Evolutionary conservation across 306 rosid genomes (phyloP), one percentile per base, ranked within the genome.

Genomic region (Vigna unguiculata): DNA sequence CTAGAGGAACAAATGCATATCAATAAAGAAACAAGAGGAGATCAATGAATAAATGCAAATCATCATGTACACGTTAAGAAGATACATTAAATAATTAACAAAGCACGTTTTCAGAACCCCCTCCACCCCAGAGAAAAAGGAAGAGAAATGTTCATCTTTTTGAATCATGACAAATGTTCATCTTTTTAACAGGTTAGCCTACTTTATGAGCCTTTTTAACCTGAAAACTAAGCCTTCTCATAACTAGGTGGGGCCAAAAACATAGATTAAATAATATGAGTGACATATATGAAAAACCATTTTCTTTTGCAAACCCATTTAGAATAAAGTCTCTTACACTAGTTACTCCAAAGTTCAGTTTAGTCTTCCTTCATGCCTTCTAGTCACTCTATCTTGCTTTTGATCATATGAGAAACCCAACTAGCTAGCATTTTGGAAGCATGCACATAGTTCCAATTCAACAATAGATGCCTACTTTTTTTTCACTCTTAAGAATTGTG

Each of bases 391-490:
- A 72, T 72, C 7, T 43, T 14, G 40, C 43, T 10, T 58, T 74
- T 59, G 59, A 45, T 46, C 28, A 25, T 43, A 41, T 45, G 7
- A 17, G 58, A 19, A 74, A 24, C 32, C n/a, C n/a, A n/a, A n/a
- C n/a, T n/a, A n/a, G n/a, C n/a, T n/a, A n/a, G n/a, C n/a, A n/a
- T n/a, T n/a, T n/a, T n/a, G n/a, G n/a, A n/a, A n/a, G n/a, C n/a
- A n/a, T n/a, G n/a, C n/a, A n/a, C 13, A 61, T 58, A 59, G 20
- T 74, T 81, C 72, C 48, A 70, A 28, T 62, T 54, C 65, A 83
- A 83, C 34, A 75, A 74, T 13, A 60, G 70, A 47, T 36, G 53
- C 20, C 52, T 24, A 36, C 12, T 48, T n/a, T 82, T 34, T 11
- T 7, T 78, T 52, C 25, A 51, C 24, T 60, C 65, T 62, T 62